Evolutionary conservation across 441 rosid genomes (phyloP).

Genomic region (Gossypium aridum): DNA sequence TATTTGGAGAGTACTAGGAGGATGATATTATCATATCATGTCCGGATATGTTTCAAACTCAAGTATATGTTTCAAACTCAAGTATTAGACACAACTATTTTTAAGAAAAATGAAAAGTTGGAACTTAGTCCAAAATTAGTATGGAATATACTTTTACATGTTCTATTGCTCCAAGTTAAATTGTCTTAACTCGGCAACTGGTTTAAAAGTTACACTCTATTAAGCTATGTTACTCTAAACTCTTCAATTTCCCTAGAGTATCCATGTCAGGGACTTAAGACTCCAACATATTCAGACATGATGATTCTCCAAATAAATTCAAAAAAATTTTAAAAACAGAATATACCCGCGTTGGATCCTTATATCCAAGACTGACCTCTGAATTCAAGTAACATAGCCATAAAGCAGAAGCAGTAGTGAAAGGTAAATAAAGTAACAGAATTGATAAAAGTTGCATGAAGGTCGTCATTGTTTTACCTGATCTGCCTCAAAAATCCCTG

Average conservation of each 20-base stretch:
- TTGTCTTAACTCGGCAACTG: not conserved
- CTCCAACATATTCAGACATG: not conserved
- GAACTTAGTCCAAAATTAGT: constrained; percentile 12
- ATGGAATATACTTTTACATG: not conserved
- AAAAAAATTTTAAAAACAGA: not conserved
- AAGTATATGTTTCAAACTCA: not conserved
- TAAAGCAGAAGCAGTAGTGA: not conserved
- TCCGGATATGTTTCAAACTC: too few relatives aligned
- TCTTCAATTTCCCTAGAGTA: not conserved
- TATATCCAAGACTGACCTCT: not conserved
- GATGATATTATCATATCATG: not conserved
- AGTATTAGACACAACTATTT: not conserved
- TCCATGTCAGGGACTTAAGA: not conserved
- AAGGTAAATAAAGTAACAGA: constrained; percentile 3
- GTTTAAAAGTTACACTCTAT: not conserved
- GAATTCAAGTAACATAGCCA: not conserved
- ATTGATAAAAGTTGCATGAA: not conserved
- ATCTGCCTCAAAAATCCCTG: constrained; percentile 76
- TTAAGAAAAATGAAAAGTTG: not conserved
- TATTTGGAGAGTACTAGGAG: not conserved
- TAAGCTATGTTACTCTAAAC: not conserved
- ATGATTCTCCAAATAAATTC: not conserved
- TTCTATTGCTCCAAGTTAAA: not conserved
- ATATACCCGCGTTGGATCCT: not conserved
- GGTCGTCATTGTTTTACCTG: constrained; percentile 36